Evolutionary conservation across 805 yeast genomes (phyloP).

Genomic region (Kregervanrija delftensis): DNA sequence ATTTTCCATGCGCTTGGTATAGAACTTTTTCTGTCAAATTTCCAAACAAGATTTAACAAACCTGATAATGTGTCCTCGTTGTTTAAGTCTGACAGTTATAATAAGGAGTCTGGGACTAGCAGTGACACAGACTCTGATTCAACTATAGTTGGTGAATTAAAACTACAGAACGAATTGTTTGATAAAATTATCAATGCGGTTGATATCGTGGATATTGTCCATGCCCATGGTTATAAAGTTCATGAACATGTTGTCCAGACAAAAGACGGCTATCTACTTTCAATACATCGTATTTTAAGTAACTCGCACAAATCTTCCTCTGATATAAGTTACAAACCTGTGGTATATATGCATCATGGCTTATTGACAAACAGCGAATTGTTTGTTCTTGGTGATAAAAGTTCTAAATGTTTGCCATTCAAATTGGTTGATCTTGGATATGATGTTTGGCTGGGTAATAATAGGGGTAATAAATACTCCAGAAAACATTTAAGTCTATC

Average conservation of each 20-base stretch:
- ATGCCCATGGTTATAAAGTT: slow-evolving; percentile 50
- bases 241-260: slow-evolving; percentile 79
- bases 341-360: slow-evolving; percentile 86
- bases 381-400: slow-evolving; percentile 38
- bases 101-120: not conserved
- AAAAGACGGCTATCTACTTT: slow-evolving; percentile 69
- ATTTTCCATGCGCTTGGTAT: slow-evolving; percentile 17
- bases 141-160: too few species aligned
- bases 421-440: slow-evolving; percentile 70
- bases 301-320: slow-evolving; percentile 8
- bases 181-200: slow-evolving; percentile 17
- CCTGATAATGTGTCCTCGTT: slow-evolving; percentile 17
- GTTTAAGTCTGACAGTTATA: not conserved
- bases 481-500: slow-evolving; percentile 56
- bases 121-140: not conserved
- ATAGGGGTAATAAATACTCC: slow-evolving; percentile 86
- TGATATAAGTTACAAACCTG: slow-evolving; percentile 18
- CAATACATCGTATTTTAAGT: slow-evolving; percentile 57
- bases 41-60: slow-evolving; percentile 12
- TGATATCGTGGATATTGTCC: slow-evolving; percentile 29
- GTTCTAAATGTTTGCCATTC: slow-evolving; percentile 55
- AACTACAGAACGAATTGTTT: slow-evolving; percentile 4
- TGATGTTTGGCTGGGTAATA: slow-evolving; percentile 94
- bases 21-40: slow-evolving; percentile 12
- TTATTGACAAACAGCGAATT: slow-evolving; percentile 79